Base-by-base conservation (phyloP, 2,329 filamentous ascomycete genomes). In the Penicillium rolfsii region DNA sequence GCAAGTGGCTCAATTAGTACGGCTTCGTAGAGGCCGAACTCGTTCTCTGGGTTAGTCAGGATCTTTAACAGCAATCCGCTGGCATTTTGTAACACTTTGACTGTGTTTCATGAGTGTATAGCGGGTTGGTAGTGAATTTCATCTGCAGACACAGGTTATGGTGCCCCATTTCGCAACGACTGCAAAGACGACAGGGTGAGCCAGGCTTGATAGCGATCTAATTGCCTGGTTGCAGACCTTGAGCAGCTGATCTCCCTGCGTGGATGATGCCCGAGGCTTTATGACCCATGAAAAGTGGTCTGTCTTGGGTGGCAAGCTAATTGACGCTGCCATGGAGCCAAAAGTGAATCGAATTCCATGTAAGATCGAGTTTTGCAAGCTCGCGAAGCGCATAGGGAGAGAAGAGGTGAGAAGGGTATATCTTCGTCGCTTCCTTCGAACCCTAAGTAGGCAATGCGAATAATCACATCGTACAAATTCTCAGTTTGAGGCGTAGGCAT, bases 1-100 rank as follows among this genome's bases (percentile, higher is more conserved):
- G 76, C 75, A 9, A 83, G 69, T 6, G 82, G 82, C 70, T 84
- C 82, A 9, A 83, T 74, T 5, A 84, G 71, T 0, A 77, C 77
- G 0, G 78, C 65, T 41, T 67, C 61, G 7, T 66, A 61, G 3
- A 67, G 58, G 1, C 60, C 61, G n/a, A 67, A 61, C 1, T 55
- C 41, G 1, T 19, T 45, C 1, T 43, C 46, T 46, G 55, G 48
- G 8, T 57, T 58, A 9, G 38, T 58, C 19, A 62, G 78, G 9
- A 83, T 67, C 48, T 72, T 63, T 78, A 79, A 62, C 76, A 75
- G 66, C 77, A 79, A 48, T 78, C 76, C 26, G 72, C 77, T 0
- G 78, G 75, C 9, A 77, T 68, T 14, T 70, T 68, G 61, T 74
- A 79, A 59, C 77, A 81, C 55, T 74, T 77, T 1, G 71, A 66